phyloP scores from a whole-genome alignment of 1,284 basidiomycete genomes.

The Porodaedalea pini region DNA sequence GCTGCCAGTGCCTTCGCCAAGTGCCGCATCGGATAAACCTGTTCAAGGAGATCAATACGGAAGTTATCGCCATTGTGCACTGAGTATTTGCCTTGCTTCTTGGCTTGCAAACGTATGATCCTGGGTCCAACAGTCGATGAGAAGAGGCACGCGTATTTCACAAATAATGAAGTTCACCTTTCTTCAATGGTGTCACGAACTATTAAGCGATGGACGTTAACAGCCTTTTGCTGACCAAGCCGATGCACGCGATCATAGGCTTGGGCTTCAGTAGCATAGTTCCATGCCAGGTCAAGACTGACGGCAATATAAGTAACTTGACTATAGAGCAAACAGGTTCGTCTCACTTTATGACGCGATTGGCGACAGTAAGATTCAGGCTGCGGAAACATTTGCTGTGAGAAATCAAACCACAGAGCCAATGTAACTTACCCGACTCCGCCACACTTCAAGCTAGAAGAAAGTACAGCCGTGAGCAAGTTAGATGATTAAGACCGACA shows the following conservation, averaged over 20 bases:
- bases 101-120: slow-evolving; percentile 61
- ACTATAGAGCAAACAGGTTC: background rate
- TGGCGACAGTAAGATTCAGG: slow-evolving; percentile 60
- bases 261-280: slow-evolving; percentile 62
- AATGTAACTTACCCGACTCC: slow-evolving; percentile 49
- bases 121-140: slow-evolving; percentile 30
- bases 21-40: slow-evolving; percentile 61
- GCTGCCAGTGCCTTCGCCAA: slow-evolving; percentile 58
- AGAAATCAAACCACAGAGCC: background rate
- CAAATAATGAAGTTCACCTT: slow-evolving; percentile 39
- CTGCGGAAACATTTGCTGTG: slow-evolving; percentile 23
- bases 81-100: slow-evolving; percentile 48
- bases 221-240: slow-evolving; percentile 67
- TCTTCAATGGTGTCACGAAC: slow-evolving; percentile 67
- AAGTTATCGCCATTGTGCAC: background rate
- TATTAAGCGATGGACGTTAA: slow-evolving; percentile 64
- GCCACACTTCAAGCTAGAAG: slow-evolving; percentile 55
- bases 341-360: slow-evolving; percentile 61
- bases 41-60: background rate
- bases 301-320: background rate
- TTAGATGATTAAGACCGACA: background rate
- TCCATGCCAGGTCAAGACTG: slow-evolving; percentile 72
- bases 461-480: background rate
- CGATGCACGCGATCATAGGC: slow-evolving; percentile 68
- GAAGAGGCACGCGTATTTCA: background rate